Evolutionary conservation across 805 yeast species (phyloP), one percentile per base, ranked within the genome.

Genomic region (Ogataea minuta): DNA sequence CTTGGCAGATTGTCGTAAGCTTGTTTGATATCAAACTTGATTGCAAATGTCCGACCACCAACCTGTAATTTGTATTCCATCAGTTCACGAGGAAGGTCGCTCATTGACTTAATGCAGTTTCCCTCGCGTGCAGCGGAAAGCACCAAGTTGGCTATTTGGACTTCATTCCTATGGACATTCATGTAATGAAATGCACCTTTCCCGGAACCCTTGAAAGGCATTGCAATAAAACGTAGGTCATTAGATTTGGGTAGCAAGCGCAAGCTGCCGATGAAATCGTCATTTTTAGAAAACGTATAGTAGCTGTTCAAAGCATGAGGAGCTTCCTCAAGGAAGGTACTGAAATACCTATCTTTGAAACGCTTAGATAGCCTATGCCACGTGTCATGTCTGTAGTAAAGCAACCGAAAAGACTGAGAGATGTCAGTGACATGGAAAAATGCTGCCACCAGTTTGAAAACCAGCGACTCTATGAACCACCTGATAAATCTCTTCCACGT

Each of bases 1-100:
- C 72, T 74, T 11, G 84, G 79, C 12, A 89, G 64, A 2, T 79
- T 74, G 52, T 91, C 97, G 57, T 78, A 90, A 40, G 96, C 88
- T 3, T 80, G 71, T 39, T 70, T 71, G 46, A 85, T 77, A 57
- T 90, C 98, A 58, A 87, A 84, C 49, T 84, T 86, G 17, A 84
- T 65, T 11, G 74, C 74, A 52, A 66, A 74, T 4, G 26, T 28
- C 2, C 28, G 27, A 3, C 33, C 28, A 5, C 3, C 14, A 0
- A 80, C 46, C 2, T 47, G 34, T 2, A 36, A 30, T 37, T 68
- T 74, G 50, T 67, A 84, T 0, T 49, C 25, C 6, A 56, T 42
- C 0, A 83, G 44, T 3, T 52, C 44, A 0, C 44, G 34, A 1
- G 77, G 67, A 9, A 81, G 65, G 27, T 79, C 80, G 14, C 57